Evolutionary conservation across 805 yeast species (phyloP).

Genomic region (Dipodascus albidus): DNA sequence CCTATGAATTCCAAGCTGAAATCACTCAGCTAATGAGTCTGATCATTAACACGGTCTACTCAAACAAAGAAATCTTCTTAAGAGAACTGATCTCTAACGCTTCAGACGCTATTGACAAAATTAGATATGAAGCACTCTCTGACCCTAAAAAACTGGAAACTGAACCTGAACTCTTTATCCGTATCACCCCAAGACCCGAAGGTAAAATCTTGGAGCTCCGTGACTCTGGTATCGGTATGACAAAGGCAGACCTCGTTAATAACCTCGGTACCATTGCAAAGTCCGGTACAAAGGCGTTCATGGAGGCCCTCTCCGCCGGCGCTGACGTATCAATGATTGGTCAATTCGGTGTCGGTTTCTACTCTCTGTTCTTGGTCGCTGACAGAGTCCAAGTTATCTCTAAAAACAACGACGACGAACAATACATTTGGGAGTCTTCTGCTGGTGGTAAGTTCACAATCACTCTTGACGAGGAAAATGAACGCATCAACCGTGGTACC

Average conservation of each 20-base stretch:
- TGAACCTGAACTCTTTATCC: constrained; percentile 93
- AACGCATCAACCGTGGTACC: constrained; percentile 90
- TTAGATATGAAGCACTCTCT: constrained; percentile 90
- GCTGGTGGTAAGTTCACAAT: constrained; percentile 99
- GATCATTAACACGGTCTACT: constrained; percentile 99
- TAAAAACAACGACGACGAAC: constrained; percentile 98
- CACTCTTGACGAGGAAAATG: constrained; percentile 78
- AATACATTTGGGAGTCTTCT: constrained; percentile 98
- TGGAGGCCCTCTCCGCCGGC: constrained; percentile 99
- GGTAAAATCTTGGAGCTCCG: constrained; percentile 90
- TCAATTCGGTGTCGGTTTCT: constrained; percentile 99
- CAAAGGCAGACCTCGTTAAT: constrained; percentile 97
- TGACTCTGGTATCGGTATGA: constrained; percentile 99
- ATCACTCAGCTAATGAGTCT: constrained; percentile 99
- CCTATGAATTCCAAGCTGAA: constrained; percentile 95
- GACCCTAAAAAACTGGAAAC: constrained; percentile 87
- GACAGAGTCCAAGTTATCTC: constrained; percentile 98
- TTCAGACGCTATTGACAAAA: constrained; percentile 97
- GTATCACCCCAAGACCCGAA: constrained; percentile 96
- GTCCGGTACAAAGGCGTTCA: constrained; percentile 98
- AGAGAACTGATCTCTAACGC: constrained; percentile 99
- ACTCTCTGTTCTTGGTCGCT: constrained; percentile 97
- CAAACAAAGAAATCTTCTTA: constrained; percentile 97
- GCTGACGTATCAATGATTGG: constrained; percentile 99
- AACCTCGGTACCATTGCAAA: constrained; percentile 99